Evolutionary conservation across 2,329 filamentous ascomycete species (phyloP).

Genomic region (Ophiostoma himal-ulmi): DNA sequence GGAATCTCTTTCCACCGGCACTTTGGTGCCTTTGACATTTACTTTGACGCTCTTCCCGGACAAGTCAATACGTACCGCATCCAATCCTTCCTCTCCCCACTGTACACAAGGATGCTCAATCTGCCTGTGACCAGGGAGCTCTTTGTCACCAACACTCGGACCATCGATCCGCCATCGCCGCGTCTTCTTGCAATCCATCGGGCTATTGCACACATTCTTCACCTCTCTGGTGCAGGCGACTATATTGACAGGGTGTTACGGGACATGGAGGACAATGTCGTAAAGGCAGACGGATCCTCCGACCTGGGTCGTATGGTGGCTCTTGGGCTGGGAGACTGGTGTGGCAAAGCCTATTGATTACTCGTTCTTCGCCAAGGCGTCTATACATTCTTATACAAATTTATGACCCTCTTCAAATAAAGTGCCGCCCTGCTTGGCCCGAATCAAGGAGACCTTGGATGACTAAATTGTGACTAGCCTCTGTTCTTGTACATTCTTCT

Average conservation of each 20-base stretch:
- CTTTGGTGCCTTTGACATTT: conserved; percentile 34
- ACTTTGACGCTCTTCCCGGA: conserved; percentile 29
- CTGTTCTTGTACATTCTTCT: too few species aligned
- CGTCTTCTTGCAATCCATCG: conserved; percentile 18
- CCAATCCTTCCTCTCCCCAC: conserved; percentile 25
- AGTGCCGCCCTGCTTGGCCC: too few species aligned
- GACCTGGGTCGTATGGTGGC: conserved; percentile 11
- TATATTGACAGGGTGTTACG: conserved; percentile 16
- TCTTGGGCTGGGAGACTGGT: conserved; percentile 11
- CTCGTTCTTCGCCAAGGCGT: too few species aligned
- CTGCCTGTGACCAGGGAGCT: conserved; percentile 16
- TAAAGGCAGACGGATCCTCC: conserved; percentile 15
- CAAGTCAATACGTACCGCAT: conserved; percentile 30
- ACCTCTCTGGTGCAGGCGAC: conserved; percentile 16
- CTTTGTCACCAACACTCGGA: conserved; percentile 4
- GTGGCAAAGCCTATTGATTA: too few species aligned
- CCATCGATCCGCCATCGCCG: conserved; percentile 18
- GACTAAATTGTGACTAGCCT: too few species aligned
- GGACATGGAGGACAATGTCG: conserved; percentile 8
- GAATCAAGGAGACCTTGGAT: too few species aligned
- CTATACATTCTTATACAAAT: too few species aligned
- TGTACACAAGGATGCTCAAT: background rate
- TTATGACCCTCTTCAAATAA: too few species aligned
- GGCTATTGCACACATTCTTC: conserved; percentile 19
- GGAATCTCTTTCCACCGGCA: conserved; percentile 28